phyloP scores from a whole-genome alignment of 495 filamentous ascomycete species.

The Amniculicola lignicola region DNA sequence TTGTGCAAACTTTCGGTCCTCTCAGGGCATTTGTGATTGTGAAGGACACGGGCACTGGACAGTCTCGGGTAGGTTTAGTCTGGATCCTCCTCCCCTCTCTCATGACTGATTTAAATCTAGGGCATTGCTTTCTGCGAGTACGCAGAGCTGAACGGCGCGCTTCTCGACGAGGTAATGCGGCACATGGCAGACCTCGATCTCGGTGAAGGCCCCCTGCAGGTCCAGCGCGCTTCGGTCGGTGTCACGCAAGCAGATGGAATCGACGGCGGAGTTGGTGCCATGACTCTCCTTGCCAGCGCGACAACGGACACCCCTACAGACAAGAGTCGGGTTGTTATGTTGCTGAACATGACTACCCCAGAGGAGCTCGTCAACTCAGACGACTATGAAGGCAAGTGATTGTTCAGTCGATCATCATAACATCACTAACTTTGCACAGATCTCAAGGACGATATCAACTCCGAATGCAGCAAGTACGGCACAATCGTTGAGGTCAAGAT shows the following conservation, averaged over 20 bases:
- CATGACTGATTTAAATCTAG: conserved; percentile 45
- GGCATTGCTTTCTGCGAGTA: conserved; percentile 98
- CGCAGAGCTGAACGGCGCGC: conserved; percentile 64
- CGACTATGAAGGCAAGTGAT: conserved; percentile 77
- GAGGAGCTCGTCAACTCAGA: conserved; percentile 93
- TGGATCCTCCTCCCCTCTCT: conserved; percentile 2
- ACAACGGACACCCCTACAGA: conserved; percentile 68
- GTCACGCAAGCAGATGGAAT: conserved; percentile 83
- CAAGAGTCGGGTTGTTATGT: conserved; percentile 75
- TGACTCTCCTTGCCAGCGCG: conserved; percentile 97
- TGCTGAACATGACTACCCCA: conserved; percentile 96
- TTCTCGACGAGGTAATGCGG: conserved; percentile 83
- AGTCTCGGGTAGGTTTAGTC: conserved; percentile 72
- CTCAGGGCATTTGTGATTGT: conserved; percentile 90
- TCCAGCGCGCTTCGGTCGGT: conserved; percentile 85
- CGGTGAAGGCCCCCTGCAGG: conserved; percentile 79
- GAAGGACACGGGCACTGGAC: conserved; percentile 80
- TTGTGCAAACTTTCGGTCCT: conserved; percentile 84
- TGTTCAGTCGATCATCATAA: not conserved
- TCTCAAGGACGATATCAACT: conserved; percentile 87
- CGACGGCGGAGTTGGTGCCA: conserved; percentile 95
- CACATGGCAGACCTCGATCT: conserved; percentile 90
- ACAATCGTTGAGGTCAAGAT: conserved; percentile 81
- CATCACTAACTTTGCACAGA: conserved; percentile 53
- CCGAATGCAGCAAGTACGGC: conserved; percentile 91